phyloP scores from a whole-genome alignment of 2,329 filamentous ascomycete species.

The Plectosphaerella sp. region DNA sequence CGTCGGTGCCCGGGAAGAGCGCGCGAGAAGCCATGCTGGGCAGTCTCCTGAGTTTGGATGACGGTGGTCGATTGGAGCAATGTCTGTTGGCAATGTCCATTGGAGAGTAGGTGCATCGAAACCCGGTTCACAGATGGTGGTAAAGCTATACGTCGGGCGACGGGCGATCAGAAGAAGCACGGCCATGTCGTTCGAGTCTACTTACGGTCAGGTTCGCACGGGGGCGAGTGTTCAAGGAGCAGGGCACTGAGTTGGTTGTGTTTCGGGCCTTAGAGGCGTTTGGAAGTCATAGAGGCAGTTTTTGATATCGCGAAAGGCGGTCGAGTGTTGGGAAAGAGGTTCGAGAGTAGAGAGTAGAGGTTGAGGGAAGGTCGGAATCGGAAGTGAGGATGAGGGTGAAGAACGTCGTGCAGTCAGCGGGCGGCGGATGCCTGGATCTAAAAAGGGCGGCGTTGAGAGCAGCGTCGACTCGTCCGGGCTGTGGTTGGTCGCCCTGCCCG shows the following conservation, averaged over 20 bases:
- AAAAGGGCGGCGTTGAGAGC: neutral
- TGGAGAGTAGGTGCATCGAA: neutral
- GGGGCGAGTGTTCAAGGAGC: no score
- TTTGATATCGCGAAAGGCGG: neutral
- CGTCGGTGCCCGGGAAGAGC: no score
- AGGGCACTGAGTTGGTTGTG: no score
- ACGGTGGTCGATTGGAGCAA: neutral
- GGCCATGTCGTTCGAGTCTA: neutral
- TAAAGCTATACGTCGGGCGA: neutral
- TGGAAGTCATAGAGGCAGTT: no score
- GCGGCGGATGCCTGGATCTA: neutral
- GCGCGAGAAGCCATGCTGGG: neutral
- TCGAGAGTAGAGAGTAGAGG: neutral
- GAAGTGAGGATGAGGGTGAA: neutral
- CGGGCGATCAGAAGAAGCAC: neutral
- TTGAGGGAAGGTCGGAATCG: neutral
- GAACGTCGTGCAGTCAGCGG: neutral
- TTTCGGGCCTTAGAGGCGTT: no score
- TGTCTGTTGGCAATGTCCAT: neutral
- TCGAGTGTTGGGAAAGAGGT: neutral
- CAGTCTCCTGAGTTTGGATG: neutral
- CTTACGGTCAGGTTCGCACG: no score
- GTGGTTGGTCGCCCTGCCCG: neutral
- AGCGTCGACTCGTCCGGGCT: neutral
- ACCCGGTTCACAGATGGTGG: neutral